Evolutionary conservation across 495 filamentous ascomycete species (phyloP).

Genomic region (Hypoxylon crocopeplum): DNA sequence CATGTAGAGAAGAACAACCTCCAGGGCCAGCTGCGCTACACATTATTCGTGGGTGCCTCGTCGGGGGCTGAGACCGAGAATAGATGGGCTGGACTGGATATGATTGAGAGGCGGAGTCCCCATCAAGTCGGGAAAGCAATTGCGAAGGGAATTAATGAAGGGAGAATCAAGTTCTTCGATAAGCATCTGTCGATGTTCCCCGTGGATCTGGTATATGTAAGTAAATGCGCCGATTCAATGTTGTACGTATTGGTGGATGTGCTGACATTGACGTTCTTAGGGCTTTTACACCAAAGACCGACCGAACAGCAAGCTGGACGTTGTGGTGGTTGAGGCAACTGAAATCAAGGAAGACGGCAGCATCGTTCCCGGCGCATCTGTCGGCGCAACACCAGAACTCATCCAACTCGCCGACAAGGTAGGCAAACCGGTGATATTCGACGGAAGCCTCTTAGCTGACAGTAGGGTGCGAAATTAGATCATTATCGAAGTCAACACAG

Average conservation of each 20-base stretch:
- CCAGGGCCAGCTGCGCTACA: constrained; percentile 83
- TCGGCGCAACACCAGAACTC: constrained; percentile 85
- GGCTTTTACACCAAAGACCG: constrained; percentile 84
- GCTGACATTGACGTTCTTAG: constrained; percentile 44
- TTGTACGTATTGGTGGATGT: not conserved
- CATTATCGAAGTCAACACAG: constrained; percentile 92
- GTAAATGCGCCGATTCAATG: constrained; percentile 31
- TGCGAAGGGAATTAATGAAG: constrained; percentile 87
- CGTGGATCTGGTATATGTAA: constrained; percentile 80
- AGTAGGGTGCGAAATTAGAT: constrained; percentile 52
- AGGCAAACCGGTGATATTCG: constrained; percentile 2
- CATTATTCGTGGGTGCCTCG: constrained; percentile 86
- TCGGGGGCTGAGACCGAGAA: constrained; percentile 92
- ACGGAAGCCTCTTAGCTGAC: not conserved
- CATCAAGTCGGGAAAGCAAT: constrained; percentile 95
- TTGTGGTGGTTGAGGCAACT: constrained; percentile 84
- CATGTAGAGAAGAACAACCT: constrained; percentile 90
- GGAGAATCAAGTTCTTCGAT: constrained; percentile 90
- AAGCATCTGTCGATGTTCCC: constrained; percentile 95
- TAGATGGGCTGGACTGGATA: constrained; percentile 83
- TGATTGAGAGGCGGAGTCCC: constrained; percentile 85
- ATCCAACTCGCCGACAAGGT: constrained; percentile 88
- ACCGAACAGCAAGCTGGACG: constrained; percentile 75
- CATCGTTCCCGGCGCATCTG: constrained; percentile 86
- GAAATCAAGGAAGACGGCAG: constrained; percentile 93